Base-by-base conservation (phyloP, 2,329 filamentous ascomycete species). In the Claviceps pazoutovae region DNA sequence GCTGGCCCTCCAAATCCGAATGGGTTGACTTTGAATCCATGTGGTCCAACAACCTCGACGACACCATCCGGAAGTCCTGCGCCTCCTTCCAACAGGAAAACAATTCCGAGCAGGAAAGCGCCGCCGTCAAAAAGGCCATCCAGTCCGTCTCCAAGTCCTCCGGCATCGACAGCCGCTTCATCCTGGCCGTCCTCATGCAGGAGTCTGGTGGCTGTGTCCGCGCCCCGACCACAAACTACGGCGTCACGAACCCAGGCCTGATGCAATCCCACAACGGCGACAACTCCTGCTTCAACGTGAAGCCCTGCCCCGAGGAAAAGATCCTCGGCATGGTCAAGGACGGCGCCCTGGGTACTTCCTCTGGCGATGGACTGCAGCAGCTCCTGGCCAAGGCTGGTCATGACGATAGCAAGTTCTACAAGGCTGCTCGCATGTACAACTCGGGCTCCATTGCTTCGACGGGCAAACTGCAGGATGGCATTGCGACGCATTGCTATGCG, bases 401-500 rank as follows among this genome's bases (percentile, higher is more conserved):
- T 58, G 16, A 21, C 36, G 23, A 37, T 14, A n/a, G n/a, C 16
- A 46, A 52, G 51, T 74, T 66, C 61, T 76, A 75, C 60, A 66
- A 63, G 48, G 72, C 69, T 1, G 70, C 72, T 17, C 64, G 73
- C 42, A 67, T 70, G 41, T 76, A 76, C 64, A 76, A 77, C 59
- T 71, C 70, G n/a, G 74, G 74, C n/a, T 62, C 61, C 23, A 57
- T 73, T 58, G 55, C 61, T 39, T 55, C 61, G 41, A 53, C 51
- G 5, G 66, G 73, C 55, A 60, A 71, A 7, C 64, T 68, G 43
- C 62, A 66, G 51, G 70, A 70, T 36, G 49, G 46, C 45, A 64
- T 72, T 59, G 68, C 67, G 38, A 74, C 73, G n/a, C 66, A 69
- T 55, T 76, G 73, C 64, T 79, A 79, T 59, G 65, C 69, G 7